Conservation (phyloP, 305 asterid genomes). For the Rubia balearica region DNA sequence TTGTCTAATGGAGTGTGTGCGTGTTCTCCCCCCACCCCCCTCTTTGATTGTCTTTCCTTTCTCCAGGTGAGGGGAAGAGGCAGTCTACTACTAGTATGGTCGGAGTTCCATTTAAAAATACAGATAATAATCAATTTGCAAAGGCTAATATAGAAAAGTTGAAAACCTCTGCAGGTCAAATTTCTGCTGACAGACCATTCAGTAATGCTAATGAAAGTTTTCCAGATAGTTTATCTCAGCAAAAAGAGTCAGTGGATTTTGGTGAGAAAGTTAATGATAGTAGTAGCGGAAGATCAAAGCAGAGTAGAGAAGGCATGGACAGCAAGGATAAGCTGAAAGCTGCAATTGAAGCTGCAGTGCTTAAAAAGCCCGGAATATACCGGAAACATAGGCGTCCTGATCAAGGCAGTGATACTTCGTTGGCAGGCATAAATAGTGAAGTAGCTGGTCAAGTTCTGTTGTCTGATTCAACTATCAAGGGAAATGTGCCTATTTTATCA, state of each 20-base stretch:
- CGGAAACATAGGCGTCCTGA: constrained; percentile 43
- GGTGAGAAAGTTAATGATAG: constrained; percentile 49
- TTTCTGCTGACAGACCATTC: constrained; percentile 33
- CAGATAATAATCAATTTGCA: constrained; percentile 34
- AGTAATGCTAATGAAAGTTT: constrained; percentile 38
- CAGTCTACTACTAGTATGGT: constrained; percentile 29
- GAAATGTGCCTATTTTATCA: constrained; percentile 22
- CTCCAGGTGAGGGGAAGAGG: constrained; percentile 60
- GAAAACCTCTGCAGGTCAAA: constrained; percentile 28
- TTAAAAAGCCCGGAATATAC: constrained; percentile 67
- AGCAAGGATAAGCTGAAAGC: constrained; percentile 61
- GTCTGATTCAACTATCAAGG: constrained; percentile 37
- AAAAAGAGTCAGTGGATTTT: constrained; percentile 36
- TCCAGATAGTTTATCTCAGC: constrained; percentile 41
- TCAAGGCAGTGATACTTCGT: constrained; percentile 46
- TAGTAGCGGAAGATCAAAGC: constrained; percentile 49
- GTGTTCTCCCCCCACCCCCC: background rate
- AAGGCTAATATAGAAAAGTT: constrained; percentile 42
- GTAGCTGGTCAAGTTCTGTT: constrained; percentile 32
- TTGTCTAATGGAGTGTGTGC: constrained; percentile 2
- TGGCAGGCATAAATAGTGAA: constrained; percentile 33
- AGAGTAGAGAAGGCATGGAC: constrained; percentile 31
- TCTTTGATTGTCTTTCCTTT: constrained; percentile 13
- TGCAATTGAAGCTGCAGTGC: constrained; percentile 86
- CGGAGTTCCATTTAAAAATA: constrained; percentile 38